Percentiles rank a stretch among this genome's conserved stretches.
Evolutionary conservation across 139 green algal genomes (phyloP).

Genomic region (Chlorella sp.): DNA sequence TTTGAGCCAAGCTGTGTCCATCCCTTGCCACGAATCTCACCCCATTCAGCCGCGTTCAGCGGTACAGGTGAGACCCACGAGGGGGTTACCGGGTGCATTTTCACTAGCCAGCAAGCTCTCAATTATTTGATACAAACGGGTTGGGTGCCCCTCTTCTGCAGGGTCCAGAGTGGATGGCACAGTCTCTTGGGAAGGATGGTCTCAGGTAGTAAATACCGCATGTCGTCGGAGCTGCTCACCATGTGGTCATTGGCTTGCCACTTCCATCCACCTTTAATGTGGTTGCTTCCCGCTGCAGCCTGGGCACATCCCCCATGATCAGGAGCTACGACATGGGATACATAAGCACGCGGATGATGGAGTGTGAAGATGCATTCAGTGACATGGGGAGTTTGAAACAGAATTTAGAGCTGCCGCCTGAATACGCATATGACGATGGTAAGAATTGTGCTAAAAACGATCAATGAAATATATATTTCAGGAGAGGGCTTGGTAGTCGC

Average conservation of each 20-base stretch:
- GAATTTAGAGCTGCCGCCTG: conserved; percentile 63
- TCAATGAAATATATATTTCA: too few species aligned
- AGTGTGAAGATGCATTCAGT: conserved; percentile 13
- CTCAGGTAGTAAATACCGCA: neutral
- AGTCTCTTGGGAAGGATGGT: conserved; percentile 15
- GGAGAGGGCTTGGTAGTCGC: too few species aligned
- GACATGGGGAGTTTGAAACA: conserved; percentile 69
- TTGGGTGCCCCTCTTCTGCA: neutral
- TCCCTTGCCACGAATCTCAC: conserved; percentile 1
- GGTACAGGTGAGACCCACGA: neutral
- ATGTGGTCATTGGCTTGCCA: neutral
- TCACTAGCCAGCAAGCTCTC: too few species aligned
- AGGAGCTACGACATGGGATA: conserved; percentile 84
- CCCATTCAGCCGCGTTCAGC: neutral
- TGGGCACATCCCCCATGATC: conserved; percentile 66
- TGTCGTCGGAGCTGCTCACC: neutral
- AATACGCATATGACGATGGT: conserved; percentile 44
- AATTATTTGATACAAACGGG: too few species aligned
- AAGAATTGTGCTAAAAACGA: neutral
- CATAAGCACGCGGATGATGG: conserved; percentile 73
- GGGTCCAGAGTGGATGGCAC: conserved; percentile 13
- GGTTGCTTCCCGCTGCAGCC: conserved; percentile 9
- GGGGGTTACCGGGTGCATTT: too few species aligned
- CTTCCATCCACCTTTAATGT: neutral
- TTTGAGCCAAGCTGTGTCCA: conserved; percentile 25